Evolutionary conservation across 2,329 filamentous ascomycete genomes (phyloP).

Genomic region (Amauroascus verrucosus): DNA sequence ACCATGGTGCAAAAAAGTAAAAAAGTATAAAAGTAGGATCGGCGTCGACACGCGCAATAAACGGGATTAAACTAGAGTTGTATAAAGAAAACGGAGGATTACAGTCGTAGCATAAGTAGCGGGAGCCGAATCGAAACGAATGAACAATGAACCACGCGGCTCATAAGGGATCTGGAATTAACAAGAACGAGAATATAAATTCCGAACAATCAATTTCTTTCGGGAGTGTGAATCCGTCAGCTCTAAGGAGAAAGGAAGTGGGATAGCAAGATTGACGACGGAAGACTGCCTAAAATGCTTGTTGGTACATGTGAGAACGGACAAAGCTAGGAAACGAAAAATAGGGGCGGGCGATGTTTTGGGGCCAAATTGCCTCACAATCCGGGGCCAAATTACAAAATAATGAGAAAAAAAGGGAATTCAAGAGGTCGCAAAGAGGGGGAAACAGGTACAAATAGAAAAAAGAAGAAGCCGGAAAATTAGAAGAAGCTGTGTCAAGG

Average conservation of each 20-base stretch:
- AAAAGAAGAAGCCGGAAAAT: not conserved
- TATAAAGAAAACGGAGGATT: not conserved
- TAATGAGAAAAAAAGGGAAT: conserved; percentile 6
- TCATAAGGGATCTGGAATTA: conserved; percentile 2
- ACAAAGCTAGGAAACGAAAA: not conserved
- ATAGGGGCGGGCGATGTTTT: not conserved
- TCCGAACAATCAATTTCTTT: not conserved
- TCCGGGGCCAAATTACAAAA: conserved; percentile 7
- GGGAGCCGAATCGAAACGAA: conserved; percentile 8
- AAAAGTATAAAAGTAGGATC: not conserved
- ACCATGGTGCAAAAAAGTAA: conserved; percentile 22
- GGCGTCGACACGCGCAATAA: not conserved
- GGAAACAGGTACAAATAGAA: conserved; percentile 3
- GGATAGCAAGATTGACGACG: not conserved
- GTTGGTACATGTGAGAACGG: conserved; percentile 10
- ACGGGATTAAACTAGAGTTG: not conserved
- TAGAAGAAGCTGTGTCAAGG: conserved; percentile 1
- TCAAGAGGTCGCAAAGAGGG: not conserved
- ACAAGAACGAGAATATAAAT: not conserved
- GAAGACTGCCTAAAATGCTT: not conserved
- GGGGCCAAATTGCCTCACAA: conserved; percentile 7
- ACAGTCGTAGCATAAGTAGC: conserved; percentile 2
- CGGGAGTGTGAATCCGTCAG: not conserved
- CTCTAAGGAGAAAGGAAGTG: not conserved
- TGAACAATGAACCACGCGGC: conserved; percentile 3